Base-by-base conservation (phyloP, 2,329 filamentous ascomycete species). In the Ramularia endophylla region DNA sequence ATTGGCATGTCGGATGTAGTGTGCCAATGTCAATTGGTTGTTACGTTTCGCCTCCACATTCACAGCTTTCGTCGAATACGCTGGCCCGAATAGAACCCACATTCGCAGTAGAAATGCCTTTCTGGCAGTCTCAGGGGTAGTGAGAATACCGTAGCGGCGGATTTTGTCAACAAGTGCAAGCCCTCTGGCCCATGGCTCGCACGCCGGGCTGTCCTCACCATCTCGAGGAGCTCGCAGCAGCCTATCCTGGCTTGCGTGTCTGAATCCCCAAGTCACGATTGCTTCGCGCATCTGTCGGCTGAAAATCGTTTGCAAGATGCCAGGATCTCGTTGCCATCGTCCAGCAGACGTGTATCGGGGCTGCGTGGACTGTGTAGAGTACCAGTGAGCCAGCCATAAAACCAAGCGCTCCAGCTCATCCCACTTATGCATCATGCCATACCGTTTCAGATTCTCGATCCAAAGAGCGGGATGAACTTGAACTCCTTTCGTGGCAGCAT, bases 371-470 rank as follows among this genome's bases (percentile, higher is more conserved):
- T 20, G 20, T 8, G 38, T 12, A 19, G 22, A 17, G 28, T 56
- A 55, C 9, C 43, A 43, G 8, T 50, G 55, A 4, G 67, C 65
- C 3, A 83, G 65, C 74, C 69, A 75, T 31, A 73, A 51, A 9
- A 71, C 65, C 18, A 80, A 63, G 16, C 67, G 67, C 43, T 68
- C 65, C 5, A 82, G 61, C 22, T 75, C 72, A 11, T 69, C 55
- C 53, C 77, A 70, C 12, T 69, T 65, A 6, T 71, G 65, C 7
- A 64, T 57, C 74, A 78, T 81, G 3, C 79, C 80, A 33, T 77
- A 69, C 19, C 78, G 71, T 33, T 74, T 74, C 30, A 83, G 54
- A 8, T 80, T 64, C 54, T 82, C 77, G 34, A 64, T 60, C 80
- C 80, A 84, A 48, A 59, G 3, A 66, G 60, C 16, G 63, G 63